These are phyloP conservation scores for Elsinoe batatas DNA, from an alignment of 2,329 filamentous ascomycete species.

Conservation along the genomic window DNA sequence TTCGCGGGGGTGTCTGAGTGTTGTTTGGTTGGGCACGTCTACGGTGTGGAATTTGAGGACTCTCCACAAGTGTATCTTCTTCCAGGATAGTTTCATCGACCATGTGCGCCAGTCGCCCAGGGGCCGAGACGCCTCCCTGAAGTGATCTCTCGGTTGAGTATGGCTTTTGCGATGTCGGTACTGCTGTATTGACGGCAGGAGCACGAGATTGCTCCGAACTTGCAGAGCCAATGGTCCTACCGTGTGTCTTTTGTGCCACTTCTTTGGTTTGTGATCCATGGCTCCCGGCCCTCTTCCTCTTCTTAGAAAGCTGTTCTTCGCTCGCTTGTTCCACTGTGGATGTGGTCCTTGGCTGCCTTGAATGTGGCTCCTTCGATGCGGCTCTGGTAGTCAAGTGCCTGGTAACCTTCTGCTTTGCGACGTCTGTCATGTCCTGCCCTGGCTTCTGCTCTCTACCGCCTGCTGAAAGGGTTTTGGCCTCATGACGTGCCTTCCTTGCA, in stretches of 20 bases:
- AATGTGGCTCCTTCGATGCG: too few species aligned
- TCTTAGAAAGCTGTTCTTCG: background rate
- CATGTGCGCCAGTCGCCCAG: conserved; percentile 24
- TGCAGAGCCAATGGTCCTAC: background rate
- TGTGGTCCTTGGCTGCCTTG: too few species aligned
- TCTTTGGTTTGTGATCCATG: background rate
- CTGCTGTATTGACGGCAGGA: too few species aligned
- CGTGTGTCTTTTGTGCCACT: background rate
- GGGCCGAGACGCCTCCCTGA: conserved; percentile 23
- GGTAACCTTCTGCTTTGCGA: too few species aligned
- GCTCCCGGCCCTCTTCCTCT: background rate
- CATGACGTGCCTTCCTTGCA: background rate
- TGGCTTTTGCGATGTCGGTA: background rate
- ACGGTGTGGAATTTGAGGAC: conserved; percentile 15
- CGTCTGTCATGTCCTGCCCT: too few species aligned
- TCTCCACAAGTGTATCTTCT: conserved; percentile 13
- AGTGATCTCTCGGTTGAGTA: conserved; percentile 9
- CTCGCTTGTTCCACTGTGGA: too few species aligned
- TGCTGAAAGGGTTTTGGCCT: too few species aligned
- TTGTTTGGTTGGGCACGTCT: conserved; percentile 10
- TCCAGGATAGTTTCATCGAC: conserved; percentile 17
- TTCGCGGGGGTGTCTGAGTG: background rate
- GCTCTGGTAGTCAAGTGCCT: too few species aligned
- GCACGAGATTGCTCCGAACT: too few species aligned
- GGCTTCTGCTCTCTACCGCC: too few species aligned